These are phyloP conservation scores for Pseudonitzschia pungens DNA, from an alignment of 108 stramenopile genomes.

Conservation along the genomic window DNA sequence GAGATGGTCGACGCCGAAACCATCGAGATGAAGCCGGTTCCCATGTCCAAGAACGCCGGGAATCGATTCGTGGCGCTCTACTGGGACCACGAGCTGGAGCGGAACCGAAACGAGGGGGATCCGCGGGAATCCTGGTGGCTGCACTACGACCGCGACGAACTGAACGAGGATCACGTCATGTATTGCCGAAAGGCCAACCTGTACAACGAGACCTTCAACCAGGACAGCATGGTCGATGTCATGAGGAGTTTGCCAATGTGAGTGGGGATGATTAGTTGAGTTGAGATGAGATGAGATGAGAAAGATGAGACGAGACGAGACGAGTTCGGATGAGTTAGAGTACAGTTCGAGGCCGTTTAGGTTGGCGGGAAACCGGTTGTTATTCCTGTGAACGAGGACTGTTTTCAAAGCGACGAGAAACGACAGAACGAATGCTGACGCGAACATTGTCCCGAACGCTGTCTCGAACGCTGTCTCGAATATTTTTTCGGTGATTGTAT, in stretches of 20 bases:
- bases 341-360: too few relatives aligned
- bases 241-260: conserved; percentile 79
- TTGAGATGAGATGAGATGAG: too few relatives aligned
- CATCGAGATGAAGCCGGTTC: conserved; percentile 64
- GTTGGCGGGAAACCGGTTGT: too few relatives aligned
- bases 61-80: conserved; percentile 76
- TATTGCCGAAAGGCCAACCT: conserved; percentile 83
- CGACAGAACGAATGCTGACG: too few relatives aligned
- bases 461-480: too few relatives aligned
- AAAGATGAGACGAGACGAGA: too few relatives aligned
- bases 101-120: background rate
- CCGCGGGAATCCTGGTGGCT: conserved; percentile 52
- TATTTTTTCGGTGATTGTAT: too few relatives aligned
- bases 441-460: too few relatives aligned
- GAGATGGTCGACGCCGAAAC: conserved; percentile 45
- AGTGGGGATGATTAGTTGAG: conserved; percentile 26
- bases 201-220: conserved; percentile 87
- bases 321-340: too few relatives aligned
- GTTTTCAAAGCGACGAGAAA: too few relatives aligned
- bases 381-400: too few relatives aligned
- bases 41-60: conserved; percentile 78
- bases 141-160: conserved; percentile 58
- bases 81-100: conserved; percentile 58
- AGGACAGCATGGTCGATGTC: conserved; percentile 82
- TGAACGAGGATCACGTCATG: conserved; percentile 86